Evolutionary conservation across 2,329 filamentous ascomycete genomes (phyloP), one percentile per base, ranked within the genome.

Genomic region (Apiospora arundinis): DNA sequence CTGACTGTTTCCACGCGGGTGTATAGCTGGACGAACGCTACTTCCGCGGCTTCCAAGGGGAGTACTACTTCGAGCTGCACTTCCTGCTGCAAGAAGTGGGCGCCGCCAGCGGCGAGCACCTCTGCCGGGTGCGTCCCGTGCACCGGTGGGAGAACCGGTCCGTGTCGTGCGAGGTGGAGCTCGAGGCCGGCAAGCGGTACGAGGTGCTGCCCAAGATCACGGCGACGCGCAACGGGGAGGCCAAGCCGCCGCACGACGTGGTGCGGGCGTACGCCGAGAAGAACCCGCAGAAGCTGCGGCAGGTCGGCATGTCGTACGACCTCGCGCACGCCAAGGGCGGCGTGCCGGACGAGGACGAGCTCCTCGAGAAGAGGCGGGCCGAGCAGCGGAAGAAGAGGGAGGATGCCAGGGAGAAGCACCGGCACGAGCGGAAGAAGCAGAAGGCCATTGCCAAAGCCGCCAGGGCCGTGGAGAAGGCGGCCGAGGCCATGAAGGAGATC

Each of bases 141-240:
- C 76, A 79, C 68, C 74, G 74, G 16, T 81, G 79, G 76, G 81
- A 91, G 84, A 87, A 85, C 67, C 88, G 92, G 9, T 91, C 90
- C 1, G 89, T 93, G 18, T 92, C 89, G 71, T 91, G 90, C n/a
- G 92, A 94, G 76, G 83, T 93, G n/a, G 84, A 90, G 48, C 87
- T 94, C 1, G 89, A 92, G 44, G 85, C 91, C 0, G 92, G 92
- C 7, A 87, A 84, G 21, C 28, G 28, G 28, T 94, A 94, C 80
- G 88, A 89, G 60, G 88, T 94, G 0, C 82, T 93, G 11, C 88
- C 93, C 76, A 93, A 92, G 78, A 87, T 94, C 74, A 90, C 88
- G 5, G 91, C 92, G 0, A 76, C 77, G 40, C 77, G 82, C 16
- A 84, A 85, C 11, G 81, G 85, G 9, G 78, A 80, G 4, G 77